Percentiles rank a stretch among this genome's conserved stretches.
Evolutionary conservation across 2,329 filamentous ascomycete species (phyloP).

Genomic region (Tetracladium maxilliforme): DNA sequence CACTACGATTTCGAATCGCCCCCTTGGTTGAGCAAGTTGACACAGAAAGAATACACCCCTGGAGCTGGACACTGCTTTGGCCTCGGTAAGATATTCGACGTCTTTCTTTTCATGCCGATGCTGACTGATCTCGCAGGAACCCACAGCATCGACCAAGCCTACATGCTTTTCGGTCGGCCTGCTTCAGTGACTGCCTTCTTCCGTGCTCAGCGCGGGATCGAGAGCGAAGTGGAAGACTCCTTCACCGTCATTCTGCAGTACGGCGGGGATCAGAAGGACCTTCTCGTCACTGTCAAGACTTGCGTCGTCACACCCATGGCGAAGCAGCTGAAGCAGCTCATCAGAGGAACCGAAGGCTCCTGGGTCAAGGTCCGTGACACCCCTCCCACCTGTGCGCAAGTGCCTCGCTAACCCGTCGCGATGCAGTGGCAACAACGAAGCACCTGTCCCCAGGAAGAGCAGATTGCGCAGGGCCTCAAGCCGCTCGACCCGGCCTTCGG

Average conservation of each 20-base stretch:
- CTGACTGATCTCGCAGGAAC: conserved; percentile 4
- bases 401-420: no score
- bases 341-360: conserved; percentile 17
- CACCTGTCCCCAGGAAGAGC: conserved; percentile 19
- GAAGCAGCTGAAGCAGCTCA: conserved; percentile 14
- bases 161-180: conserved; percentile 18
- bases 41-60: conserved; percentile 15
- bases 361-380: conserved; percentile 22
- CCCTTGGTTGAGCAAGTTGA: conserved; percentile 19
- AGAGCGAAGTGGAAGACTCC: conserved; percentile 15
- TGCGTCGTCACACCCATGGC: conserved; percentile 14
- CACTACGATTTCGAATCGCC: conserved; percentile 23
- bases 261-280: conserved; percentile 12
- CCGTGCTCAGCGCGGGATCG: conserved; percentile 12
- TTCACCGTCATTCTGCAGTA: conserved; percentile 20
- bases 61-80: conserved; percentile 26
- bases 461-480: conserved; percentile 14
- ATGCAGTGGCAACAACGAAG: conserved; percentile 9
- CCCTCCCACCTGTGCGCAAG: background rate
- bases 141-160: conserved; percentile 21
- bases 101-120: conserved; percentile 1
- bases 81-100: conserved; percentile 14
- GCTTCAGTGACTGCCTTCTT: conserved; percentile 14
- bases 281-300: conserved; percentile 18
- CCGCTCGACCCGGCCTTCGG: conserved; percentile 15